phyloP scores from a whole-genome alignment of 2,329 filamentous ascomycete species.

The Arthrobotrys conoides region DNA sequence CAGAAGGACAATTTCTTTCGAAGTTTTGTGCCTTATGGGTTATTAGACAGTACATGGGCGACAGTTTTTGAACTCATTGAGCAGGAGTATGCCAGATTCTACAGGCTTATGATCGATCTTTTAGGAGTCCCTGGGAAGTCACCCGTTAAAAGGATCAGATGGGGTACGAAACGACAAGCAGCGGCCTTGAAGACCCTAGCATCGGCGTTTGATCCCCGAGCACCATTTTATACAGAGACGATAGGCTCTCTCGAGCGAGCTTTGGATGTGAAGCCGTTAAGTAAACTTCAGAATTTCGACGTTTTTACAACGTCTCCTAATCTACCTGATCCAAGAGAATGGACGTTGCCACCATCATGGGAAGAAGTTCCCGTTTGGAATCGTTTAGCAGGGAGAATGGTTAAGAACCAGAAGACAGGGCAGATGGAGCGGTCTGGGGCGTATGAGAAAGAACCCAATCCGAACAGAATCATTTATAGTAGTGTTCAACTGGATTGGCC shows the following conservation, averaged over 20 bases:
- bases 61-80: slow-evolving; percentile 53
- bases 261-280: slow-evolving; percentile 11
- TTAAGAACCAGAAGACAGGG: slow-evolving; percentile 14
- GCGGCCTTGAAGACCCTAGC: slow-evolving; percentile 31
- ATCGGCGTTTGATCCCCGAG: slow-evolving; percentile 5
- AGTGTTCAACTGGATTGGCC: slow-evolving; percentile 38
- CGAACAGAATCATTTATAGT: slow-evolving; percentile 55
- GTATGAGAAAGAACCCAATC: slow-evolving; percentile 44
- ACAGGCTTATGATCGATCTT: slow-evolving; percentile 42
- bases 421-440: slow-evolving; percentile 10
- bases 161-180: slow-evolving; percentile 36
- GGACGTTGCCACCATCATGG: slow-evolving; percentile 51
- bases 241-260: slow-evolving; percentile 17
- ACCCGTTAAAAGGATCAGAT: slow-evolving; percentile 35
- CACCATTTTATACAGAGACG: slow-evolving; percentile 22
- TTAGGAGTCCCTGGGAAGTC: slow-evolving; percentile 48
- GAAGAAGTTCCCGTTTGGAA: slow-evolving; percentile 49
- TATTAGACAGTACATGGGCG: slow-evolving; percentile 36
- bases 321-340: slow-evolving; percentile 26
- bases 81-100: slow-evolving; percentile 51
- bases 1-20: slow-evolving; percentile 29
- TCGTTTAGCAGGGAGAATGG: not conserved
- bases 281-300: slow-evolving; percentile 20
- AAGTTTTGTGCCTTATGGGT: slow-evolving; percentile 48
- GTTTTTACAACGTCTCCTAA: slow-evolving; percentile 47